A percentile compares a stretch with the other conserved stretches of the same genome.
These are phyloP conservation scores for Sedum album DNA, from an alignment of 164 flowering plant genomes.

Conservation along the genomic window DNA sequence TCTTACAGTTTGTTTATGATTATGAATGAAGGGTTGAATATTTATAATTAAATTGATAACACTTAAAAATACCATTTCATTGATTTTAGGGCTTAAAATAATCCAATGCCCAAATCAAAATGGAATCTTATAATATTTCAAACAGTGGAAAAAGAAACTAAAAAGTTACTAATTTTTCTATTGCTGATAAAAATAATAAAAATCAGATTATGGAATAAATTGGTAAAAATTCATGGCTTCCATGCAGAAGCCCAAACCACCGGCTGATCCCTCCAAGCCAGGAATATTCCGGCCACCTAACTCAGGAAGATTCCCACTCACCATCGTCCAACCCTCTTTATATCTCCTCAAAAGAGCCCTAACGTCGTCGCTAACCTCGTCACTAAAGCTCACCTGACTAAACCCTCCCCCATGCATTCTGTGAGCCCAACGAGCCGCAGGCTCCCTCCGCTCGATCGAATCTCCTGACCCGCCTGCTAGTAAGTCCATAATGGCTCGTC, in stretches of 20 bases:
- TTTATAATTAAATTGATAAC: too few species aligned
- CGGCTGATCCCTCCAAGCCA: conserved; percentile 10
- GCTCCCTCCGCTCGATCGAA: conserved; percentile 70
- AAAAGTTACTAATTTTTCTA: background rate
- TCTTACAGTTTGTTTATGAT: background rate
- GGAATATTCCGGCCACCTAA: conserved; percentile 3
- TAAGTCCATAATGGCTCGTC: conserved; percentile 64
- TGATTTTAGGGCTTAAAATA: background rate
- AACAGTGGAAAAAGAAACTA: background rate
- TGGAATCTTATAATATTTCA: background rate
- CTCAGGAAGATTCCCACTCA: background rate
- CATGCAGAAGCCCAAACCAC: conserved; percentile 9
- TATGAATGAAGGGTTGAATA: too few species aligned
- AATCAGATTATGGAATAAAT: background rate
- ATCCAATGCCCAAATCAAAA: background rate
- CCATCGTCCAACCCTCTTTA: conserved; percentile 86
- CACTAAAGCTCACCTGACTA: conserved; percentile 41
- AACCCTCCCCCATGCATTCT: conserved; percentile 49
- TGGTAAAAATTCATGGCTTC: conserved; percentile 6
- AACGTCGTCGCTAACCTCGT: conserved; percentile 82
- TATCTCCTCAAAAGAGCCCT: conserved; percentile 79
- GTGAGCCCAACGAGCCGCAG: conserved; percentile 59
- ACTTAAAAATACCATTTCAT: background rate
- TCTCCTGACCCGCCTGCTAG: conserved; percentile 50
- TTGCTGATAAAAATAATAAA: too few species aligned